phyloP scores from a whole-genome alignment of 2,329 filamentous ascomycete species.

The Amylocarpus encephaloides region DNA sequence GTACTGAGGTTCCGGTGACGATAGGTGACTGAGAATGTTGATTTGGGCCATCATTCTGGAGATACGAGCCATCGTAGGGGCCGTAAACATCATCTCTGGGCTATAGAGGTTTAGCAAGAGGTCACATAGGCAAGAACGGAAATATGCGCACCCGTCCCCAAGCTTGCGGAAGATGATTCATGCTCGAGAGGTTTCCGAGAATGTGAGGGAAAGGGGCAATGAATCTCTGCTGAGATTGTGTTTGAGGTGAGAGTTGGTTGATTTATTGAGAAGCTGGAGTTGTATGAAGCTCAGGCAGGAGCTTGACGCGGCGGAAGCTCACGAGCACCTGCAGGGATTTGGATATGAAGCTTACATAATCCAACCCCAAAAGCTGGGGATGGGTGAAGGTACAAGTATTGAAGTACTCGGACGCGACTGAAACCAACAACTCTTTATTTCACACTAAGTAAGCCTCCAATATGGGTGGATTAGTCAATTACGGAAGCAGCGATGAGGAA shows the following conservation, averaged over 20 bases:
- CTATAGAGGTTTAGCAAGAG: conserved; percentile 46
- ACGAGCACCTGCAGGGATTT: not conserved
- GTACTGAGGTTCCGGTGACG: conserved; percentile 92
- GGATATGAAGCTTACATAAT: too few relatives aligned
- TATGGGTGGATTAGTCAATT: conserved; percentile 34
- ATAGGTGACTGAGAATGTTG: conserved; percentile 88
- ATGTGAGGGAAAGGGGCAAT: not conserved
- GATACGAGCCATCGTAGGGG: conserved; percentile 80
- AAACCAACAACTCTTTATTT: not conserved
- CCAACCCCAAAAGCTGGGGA: too few relatives aligned
- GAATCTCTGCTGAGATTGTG: not conserved
- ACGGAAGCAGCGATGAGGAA: conserved; percentile 36
- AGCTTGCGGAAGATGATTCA: conserved; percentile 68
- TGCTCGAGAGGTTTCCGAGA: conserved; percentile 29
- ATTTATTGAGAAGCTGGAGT: not conserved
- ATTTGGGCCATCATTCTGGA: conserved; percentile 65
- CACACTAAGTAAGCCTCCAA: conserved; percentile 1
- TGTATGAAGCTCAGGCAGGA: conserved; percentile 13
- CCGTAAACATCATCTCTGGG: conserved; percentile 97
- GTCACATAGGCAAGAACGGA: conserved; percentile 7
- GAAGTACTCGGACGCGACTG: too few relatives aligned
- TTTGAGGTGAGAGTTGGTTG: not conserved
- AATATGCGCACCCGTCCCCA: conserved; percentile 60
- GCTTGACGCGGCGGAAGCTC: conserved; percentile 18
- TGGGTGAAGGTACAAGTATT: too few relatives aligned